These are phyloP conservation scores for Arthroderma uncinatum DNA, from an alignment of 2,329 filamentous ascomycete genomes.

Conservation along the genomic window DNA sequence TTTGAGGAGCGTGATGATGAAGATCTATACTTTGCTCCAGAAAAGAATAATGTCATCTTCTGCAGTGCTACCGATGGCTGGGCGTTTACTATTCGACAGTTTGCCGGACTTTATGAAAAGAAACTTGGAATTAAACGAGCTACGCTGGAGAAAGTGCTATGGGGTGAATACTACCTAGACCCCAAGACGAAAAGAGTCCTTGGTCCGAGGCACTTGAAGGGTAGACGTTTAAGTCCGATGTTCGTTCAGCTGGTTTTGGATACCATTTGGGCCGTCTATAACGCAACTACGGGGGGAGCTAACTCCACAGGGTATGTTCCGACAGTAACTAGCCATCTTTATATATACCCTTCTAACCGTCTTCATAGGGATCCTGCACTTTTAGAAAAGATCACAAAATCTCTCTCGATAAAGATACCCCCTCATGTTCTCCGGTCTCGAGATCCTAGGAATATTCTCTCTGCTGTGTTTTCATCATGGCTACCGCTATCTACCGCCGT, in stretches of 20 bases:
- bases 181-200: slow-evolving; percentile 94
- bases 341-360: slow-evolving; percentile 22
- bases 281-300: slow-evolving; percentile 73
- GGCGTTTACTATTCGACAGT: slow-evolving; percentile 94
- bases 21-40: slow-evolving; percentile 93
- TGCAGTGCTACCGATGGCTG: slow-evolving; percentile 97
- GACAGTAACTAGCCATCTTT: slow-evolving; percentile 11
- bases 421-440: slow-evolving; percentile 73
- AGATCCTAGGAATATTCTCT: slow-evolving; percentile 73
- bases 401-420: slow-evolving; percentile 69
- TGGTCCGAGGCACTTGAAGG: slow-evolving; percentile 83
- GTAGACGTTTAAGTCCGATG: slow-evolving; percentile 82
- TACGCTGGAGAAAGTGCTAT: slow-evolving; percentile 82
- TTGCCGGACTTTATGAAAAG: slow-evolving; percentile 86
- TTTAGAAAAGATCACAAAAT: slow-evolving; percentile 91
- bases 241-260: slow-evolving; percentile 95
- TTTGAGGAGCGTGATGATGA: slow-evolving; percentile 92
- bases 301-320: slow-evolving; percentile 62
- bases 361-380: slow-evolving; percentile 56
- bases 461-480: slow-evolving; percentile 79
- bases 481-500: slow-evolving; percentile 84
- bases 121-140: slow-evolving; percentile 90
- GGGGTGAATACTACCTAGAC: slow-evolving; percentile 94
- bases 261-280: slow-evolving; percentile 91
- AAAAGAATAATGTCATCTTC: slow-evolving; percentile 98